These are phyloP conservation scores for Exophiala viscosa DNA, from an alignment of 2,329 filamentous ascomycete genomes.

Conservation along the genomic window DNA sequence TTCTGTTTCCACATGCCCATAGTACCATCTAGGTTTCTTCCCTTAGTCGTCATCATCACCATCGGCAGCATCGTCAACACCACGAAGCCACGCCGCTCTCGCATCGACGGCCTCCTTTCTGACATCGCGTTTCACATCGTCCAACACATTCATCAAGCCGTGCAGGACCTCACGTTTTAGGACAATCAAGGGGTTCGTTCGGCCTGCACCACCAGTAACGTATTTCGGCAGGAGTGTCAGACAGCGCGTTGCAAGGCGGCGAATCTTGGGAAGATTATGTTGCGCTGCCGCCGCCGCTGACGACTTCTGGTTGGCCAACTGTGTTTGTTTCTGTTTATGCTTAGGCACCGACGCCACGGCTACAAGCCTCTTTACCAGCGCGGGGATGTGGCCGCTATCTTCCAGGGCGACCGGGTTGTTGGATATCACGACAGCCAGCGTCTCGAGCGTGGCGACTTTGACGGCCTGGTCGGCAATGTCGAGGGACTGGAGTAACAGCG, in stretches of 20 bases:
- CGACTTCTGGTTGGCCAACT: constrained; percentile 1
- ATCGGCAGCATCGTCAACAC: constrained; percentile 54
- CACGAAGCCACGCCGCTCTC: constrained; percentile 56
- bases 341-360: constrained; percentile 39
- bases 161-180: constrained; percentile 57
- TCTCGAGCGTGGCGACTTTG: constrained; percentile 59
- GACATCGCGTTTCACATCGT: constrained; percentile 62
- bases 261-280: constrained; percentile 28
- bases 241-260: constrained; percentile 26
- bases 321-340: constrained; percentile 19
- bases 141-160: constrained; percentile 52
- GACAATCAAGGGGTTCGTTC: constrained; percentile 48
- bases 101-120: constrained; percentile 61
- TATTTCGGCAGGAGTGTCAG: constrained; percentile 26
- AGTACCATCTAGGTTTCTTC: too few species aligned
- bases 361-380: constrained; percentile 55
- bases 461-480: constrained; percentile 52
- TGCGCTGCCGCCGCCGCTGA: constrained; percentile 7
- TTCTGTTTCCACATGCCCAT: too few species aligned
- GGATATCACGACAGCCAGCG: constrained; percentile 55
- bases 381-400: constrained; percentile 54
- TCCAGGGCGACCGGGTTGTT: constrained; percentile 53
- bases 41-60: constrained; percentile 36
- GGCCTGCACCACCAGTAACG: constrained; percentile 33
- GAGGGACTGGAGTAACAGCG: constrained; percentile 60